Evolutionary conservation across 805 yeast species (phyloP), one percentile per base, ranked within the genome.

Genomic region (Wickerhamomyces tratensis): DNA sequence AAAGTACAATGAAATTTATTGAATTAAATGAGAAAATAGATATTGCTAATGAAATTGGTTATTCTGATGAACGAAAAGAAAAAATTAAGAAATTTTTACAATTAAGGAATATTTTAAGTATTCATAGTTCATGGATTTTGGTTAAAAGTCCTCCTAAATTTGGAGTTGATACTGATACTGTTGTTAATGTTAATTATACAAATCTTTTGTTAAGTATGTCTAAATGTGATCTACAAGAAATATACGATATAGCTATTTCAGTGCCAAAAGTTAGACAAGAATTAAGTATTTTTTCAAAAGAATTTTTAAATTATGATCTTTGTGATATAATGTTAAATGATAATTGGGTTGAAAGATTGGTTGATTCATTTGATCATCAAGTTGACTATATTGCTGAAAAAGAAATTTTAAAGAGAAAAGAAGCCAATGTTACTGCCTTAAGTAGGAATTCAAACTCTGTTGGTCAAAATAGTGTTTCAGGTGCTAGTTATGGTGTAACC

Each of bases 61-160:
- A 41, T 4, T 20, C 43, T 15, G 7, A 35, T 1, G 5, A 38
- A 7, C 46, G 38, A 20, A 44, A 48, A 30, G 48, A 48, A 7
- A 41, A 42, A 10, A 41, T 48, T 31, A 49, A 38, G 30, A 47
- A 34, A 15, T 29, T 37, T 6, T 40, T 49, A 5, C 47, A 45
- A 34, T 39, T 36, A 41, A 43, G 43, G 14, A 40, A 40, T 29
- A 39, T 49, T n/a, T 27, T 51, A 15, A 46, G 39, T 26, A 36
- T 43, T 7, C 25, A 38, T 15, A 33, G 36, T 33, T 50, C 46
- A 36, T 51, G 56, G 56, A 49, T 49, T 43, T 48, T 47, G 14
- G 20, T 41, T 4, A 38, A 30, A n/a, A 34, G 26, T 12, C n/a
- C 41, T 5, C 10, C n/a, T 6, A 34, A 6, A 13, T 26, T 30